These are phyloP conservation scores for Agaricus sinodeliciosus DNA, from an alignment of 768 basidiomycete species.

Conservation along the genomic window DNA sequence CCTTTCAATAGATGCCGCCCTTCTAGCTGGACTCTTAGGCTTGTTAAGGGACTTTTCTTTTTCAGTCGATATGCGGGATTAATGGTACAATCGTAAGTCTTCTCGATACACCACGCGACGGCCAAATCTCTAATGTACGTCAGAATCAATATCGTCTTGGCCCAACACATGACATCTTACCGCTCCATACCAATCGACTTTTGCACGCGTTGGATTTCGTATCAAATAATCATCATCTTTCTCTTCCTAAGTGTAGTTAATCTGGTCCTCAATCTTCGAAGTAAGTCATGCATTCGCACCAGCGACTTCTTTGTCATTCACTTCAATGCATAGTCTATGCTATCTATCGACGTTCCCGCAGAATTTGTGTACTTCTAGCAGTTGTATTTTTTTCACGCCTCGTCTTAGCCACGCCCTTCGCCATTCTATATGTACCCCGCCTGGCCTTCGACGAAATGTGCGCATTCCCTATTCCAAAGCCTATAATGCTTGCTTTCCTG, in stretches of 20 bases:
- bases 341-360: neutral
- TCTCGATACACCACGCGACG: neutral
- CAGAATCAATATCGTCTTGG: constrained; percentile 11
- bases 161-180: constrained; percentile 5
- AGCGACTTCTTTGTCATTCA: neutral
- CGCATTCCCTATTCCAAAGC: neutral
- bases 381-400: neutral
- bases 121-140: neutral
- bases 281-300: neutral
- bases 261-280: neutral
- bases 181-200: constrained; percentile 11
- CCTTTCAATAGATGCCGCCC: constrained; percentile 5
- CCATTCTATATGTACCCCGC: neutral
- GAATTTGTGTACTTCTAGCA: neutral
- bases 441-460: neutral
- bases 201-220: constrained; percentile 13
- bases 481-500: neutral
- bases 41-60: constrained; percentile 16
- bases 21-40: constrained; percentile 5
- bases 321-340: neutral
- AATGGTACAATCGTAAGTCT: constrained; percentile 13
- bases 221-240: constrained; percentile 12
- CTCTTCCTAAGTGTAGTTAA: constrained; percentile 9
- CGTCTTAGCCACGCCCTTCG: neutral
- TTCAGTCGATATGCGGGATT: constrained; percentile 16